Evolutionary conservation across 768 basidiomycete genomes (phyloP), one percentile per base, ranked within the genome.

Genomic region (Hypholoma sublateritium): DNA sequence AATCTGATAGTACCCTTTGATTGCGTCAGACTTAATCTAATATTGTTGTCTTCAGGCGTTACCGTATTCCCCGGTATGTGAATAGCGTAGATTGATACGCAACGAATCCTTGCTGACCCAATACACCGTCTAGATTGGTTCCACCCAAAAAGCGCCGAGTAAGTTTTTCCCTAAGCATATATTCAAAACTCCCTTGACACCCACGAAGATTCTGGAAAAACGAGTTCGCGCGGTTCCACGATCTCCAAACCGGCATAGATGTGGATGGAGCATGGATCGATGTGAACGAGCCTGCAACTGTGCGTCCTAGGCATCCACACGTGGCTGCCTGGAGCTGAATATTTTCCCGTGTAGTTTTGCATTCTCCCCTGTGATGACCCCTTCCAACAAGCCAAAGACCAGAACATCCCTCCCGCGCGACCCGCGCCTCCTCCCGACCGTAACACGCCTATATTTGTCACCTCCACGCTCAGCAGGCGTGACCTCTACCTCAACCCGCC

Each of bases 201-300:
- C 6, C 17, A 7, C 5, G 4, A 39, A 85, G 84, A 24, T 85
- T 78, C 64, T 90, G 88, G 88, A 80, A 70, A 2, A 80, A 77
- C 39, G 86, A 88, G 58, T 87, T 86, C 67, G 57, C 73, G 25
- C 48, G 72, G 6, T 87, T 89, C 69, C 87, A 84, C 65, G 74
- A 72, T 57, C 75, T 82, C 0, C 58, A 74, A 12, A 76, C 68
- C 0, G 86, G 86, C 1, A 58, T 89, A 8, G 83, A 88, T 55
- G 87, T 88, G 28, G 86, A 88, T 59, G 87, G 87, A 9, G 80
- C 80, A 16, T 89, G 88, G 89, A 87, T 88, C 22, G 86, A 87
- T 60, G 87, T 87, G 87, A 88, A 89, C 65, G 87, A 89, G 58
- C 87, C 88, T 5, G 69, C 85, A 3, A 88, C 79, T 57, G 87